Evolutionary conservation across 768 basidiomycete genomes (phyloP).

Genomic region (Gymnopilus dilepis): DNA sequence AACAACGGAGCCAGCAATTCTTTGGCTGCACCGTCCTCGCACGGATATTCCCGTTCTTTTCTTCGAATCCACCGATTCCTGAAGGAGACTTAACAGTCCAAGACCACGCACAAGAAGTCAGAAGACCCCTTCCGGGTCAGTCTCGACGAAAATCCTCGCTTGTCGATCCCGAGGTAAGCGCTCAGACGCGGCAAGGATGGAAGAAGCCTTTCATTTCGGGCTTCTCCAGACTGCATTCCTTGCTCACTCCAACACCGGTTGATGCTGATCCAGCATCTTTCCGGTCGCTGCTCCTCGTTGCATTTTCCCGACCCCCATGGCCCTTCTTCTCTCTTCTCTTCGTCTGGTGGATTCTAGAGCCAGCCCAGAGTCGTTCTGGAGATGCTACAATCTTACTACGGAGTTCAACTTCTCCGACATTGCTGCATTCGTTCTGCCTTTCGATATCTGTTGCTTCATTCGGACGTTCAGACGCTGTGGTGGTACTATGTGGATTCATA

Average conservation of each 20-base stretch:
- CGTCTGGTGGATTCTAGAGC: background rate
- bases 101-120: background rate
- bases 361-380: too few species aligned
- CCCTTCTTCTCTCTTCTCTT: background rate
- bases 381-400: too few species aligned
- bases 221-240: background rate
- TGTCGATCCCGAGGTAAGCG: background rate
- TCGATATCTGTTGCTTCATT: too few species aligned
- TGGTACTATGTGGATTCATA: conserved; percentile 1
- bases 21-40: too few species aligned
- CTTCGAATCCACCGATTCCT: too few species aligned
- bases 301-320: background rate
- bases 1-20: too few species aligned
- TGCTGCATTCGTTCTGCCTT: too few species aligned
- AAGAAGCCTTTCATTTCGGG: background rate
- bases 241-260: conserved; percentile 1
- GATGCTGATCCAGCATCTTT: background rate
- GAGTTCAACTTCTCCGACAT: too few species aligned
- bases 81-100: too few species aligned
- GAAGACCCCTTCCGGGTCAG: background rate
- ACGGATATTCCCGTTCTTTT: too few species aligned
- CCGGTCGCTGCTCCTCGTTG: background rate
- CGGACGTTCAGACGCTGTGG: background rate
- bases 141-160: background rate
- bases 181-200: background rate